These are phyloP conservation scores for Protomyces lactucae-debilis DNA, from an alignment of 1,139 yeast genomes.

Conservation along the genomic window DNA sequence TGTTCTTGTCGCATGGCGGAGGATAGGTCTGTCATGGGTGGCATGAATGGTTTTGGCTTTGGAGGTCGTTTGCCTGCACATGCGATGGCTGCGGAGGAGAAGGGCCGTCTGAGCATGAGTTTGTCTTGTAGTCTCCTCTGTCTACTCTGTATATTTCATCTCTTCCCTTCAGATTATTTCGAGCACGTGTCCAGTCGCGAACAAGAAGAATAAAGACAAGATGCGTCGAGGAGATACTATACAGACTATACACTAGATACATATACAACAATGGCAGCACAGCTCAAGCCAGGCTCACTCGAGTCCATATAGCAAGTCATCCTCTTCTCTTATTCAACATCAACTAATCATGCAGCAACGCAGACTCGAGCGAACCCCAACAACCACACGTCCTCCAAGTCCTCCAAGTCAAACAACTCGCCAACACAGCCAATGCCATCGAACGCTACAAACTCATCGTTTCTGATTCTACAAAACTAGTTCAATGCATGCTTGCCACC, in stretches of 20 bases:
- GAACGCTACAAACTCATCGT: slow-evolving; percentile 32
- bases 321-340: too few species aligned
- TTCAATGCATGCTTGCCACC: slow-evolving; percentile 33
- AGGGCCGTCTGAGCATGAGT: not conserved
- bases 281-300: slow-evolving; percentile 18
- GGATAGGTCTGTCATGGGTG: not conserved
- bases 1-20: not conserved
- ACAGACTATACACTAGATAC: not conserved
- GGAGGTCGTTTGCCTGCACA: not conserved
- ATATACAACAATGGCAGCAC: not conserved
- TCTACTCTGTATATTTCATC: not conserved
- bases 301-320: too few species aligned
- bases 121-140: not conserved
- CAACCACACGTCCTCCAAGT: slow-evolving; percentile 30
- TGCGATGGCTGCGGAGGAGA: not conserved
- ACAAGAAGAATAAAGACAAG: not conserved
- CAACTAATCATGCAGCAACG: not conserved
- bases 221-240: not conserved
- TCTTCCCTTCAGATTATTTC: too few species aligned
- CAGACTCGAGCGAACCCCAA: not conserved
- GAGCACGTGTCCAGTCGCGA: not conserved
- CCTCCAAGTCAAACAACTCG: slow-evolving; percentile 31
- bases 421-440: slow-evolving; percentile 26
- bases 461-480: slow-evolving; percentile 33
- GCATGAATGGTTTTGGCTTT: not conserved